Evolutionary conservation across 371 early-diverging fungal species (phyloP).

Genomic region (Lichtheimia hyalospora): DNA sequence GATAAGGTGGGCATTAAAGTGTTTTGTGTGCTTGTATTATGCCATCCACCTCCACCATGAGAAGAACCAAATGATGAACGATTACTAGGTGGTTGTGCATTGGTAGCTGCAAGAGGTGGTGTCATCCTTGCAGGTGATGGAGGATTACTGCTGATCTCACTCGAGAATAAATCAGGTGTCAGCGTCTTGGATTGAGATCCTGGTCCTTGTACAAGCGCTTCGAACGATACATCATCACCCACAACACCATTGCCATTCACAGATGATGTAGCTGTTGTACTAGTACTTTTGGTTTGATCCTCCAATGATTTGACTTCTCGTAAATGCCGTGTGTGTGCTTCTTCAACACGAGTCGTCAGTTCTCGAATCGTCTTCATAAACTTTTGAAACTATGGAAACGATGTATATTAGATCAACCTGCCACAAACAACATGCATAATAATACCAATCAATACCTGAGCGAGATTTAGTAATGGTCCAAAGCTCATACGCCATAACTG

Average conservation of each 20-base stretch:
- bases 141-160: neutral
- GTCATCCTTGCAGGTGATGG: neutral
- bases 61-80: neutral
- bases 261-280: slow-evolving; percentile 12
- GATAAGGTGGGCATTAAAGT: slow-evolving; percentile 11
- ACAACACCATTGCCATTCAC: slow-evolving; percentile 3
- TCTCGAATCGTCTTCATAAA: slow-evolving; percentile 71
- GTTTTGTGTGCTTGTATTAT: slow-evolving; percentile 9
- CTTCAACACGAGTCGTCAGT: slow-evolving; percentile 63
- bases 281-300: slow-evolving; percentile 53
- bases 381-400: slow-evolving; percentile 55
- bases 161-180: slow-evolving; percentile 21
- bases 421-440: too few species aligned
- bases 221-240: slow-evolving; percentile 28
- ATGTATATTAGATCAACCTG: neutral
- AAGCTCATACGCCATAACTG: slow-evolving; percentile 80
- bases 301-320: slow-evolving; percentile 60
- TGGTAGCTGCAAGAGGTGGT: slow-evolving; percentile 5
- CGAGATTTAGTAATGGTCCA: slow-evolving; percentile 67
- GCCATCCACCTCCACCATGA: slow-evolving; percentile 5
- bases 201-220: slow-evolving; percentile 36
- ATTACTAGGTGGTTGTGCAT: slow-evolving; percentile 5
- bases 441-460: slow-evolving; percentile 60
- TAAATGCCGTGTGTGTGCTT: slow-evolving; percentile 65
- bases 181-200: neutral